Evolutionary conservation across 2,329 filamentous ascomycete species (phyloP).

Genomic region (Chaetomium sp.): DNA sequence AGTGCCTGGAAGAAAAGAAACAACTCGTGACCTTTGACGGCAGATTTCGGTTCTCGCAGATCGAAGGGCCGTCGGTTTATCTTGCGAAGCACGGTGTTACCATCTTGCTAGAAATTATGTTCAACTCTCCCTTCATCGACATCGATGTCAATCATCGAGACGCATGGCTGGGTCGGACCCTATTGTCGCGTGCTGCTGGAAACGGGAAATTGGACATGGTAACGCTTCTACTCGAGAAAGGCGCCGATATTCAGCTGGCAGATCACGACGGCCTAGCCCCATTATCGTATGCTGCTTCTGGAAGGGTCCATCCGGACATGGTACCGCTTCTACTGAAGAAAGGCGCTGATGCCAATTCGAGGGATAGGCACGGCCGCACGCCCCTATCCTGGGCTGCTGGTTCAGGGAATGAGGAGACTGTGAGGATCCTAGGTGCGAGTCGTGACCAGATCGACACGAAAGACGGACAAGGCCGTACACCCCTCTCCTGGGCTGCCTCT

Average conservation of each 20-base stretch:
- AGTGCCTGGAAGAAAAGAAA: background rate
- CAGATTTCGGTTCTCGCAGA: background rate
- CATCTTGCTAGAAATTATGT: background rate
- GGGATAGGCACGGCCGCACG: background rate
- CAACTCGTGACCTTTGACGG: background rate
- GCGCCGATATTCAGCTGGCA: background rate
- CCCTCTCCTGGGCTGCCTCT: background rate
- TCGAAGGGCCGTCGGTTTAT: background rate
- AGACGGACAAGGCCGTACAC: background rate
- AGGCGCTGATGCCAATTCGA: background rate
- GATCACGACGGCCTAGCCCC: background rate
- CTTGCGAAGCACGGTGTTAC: background rate
- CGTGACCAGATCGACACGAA: background rate
- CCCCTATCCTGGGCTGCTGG: background rate
- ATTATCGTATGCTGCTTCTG: background rate
- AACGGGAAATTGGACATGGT: background rate
- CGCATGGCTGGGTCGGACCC: background rate
- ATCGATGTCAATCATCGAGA: background rate
- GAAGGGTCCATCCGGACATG: background rate
- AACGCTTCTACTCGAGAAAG: background rate
- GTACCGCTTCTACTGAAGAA: background rate
- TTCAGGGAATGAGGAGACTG: too few relatives aligned
- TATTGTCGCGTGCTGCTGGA: background rate
- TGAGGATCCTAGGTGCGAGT: too few relatives aligned
- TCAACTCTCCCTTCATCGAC: background rate